Evolutionary conservation across 1,284 basidiomycete genomes (phyloP).

Genomic region (Pseudozyma sp.): DNA sequence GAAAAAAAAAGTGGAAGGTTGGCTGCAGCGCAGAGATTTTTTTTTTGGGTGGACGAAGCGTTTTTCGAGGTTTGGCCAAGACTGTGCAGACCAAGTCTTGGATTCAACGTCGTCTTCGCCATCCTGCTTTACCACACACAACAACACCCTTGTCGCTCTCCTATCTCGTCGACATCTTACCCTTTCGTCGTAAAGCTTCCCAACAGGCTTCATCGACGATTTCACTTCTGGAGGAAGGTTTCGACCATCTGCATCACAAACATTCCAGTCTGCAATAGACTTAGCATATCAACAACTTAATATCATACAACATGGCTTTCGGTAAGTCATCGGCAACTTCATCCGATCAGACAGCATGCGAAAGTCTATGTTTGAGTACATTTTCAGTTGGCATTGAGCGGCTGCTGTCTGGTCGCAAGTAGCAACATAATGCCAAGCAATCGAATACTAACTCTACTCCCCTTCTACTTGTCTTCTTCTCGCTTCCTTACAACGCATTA

Average conservation of each 20-base stretch:
- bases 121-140: conserved; percentile 15
- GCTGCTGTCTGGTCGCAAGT: neutral
- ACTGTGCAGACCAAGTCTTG: conserved; percentile 11
- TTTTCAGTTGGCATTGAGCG: neutral
- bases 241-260: conserved; percentile 6
- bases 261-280: conserved; percentile 33
- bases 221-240: conserved; percentile 1
- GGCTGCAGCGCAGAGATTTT: conserved; percentile 4
- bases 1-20: conserved; percentile 25
- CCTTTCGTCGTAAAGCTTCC: conserved; percentile 14
- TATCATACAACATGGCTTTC: conserved; percentile 44
- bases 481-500: conserved; percentile 7
- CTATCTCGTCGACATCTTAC: neutral
- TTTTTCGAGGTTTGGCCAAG: conserved; percentile 5
- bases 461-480: conserved; percentile 7
- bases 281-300: conserved; percentile 2
- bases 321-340: conserved; percentile 20
- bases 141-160: conserved; percentile 4
- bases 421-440: neutral
- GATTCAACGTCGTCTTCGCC: conserved; percentile 7
- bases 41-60: conserved; percentile 16
- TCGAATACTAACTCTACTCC: conserved; percentile 11
- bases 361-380: too few species aligned
- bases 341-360: too few species aligned
- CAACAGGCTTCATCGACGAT: conserved; percentile 8